Evolutionary conservation across 257 asterid genomes (phyloP).

Genomic region (Eustoma russellianum): DNA sequence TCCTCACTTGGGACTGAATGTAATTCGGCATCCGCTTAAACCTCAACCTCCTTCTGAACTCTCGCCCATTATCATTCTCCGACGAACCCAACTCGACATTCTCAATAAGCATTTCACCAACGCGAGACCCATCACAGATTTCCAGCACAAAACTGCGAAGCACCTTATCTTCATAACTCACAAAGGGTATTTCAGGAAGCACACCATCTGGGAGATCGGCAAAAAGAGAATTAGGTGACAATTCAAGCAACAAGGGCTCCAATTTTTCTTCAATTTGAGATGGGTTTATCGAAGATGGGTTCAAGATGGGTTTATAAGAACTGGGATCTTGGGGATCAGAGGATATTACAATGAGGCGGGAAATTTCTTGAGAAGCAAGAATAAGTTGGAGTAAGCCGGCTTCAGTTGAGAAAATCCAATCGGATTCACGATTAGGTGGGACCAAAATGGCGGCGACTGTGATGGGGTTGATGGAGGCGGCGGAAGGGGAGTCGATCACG

Average conservation of each 20-base stretch:
- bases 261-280: constrained; percentile 20
- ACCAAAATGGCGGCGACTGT: constrained; percentile 57
- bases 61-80: constrained; percentile 21
- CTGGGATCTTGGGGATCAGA: constrained; percentile 20
- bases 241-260: constrained; percentile 39
- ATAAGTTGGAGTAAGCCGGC: constrained; percentile 86
- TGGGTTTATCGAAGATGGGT: constrained; percentile 5
- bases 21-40: constrained; percentile 86
- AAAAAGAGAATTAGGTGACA: constrained; percentile 54
- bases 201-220: constrained; percentile 12
- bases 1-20: constrained; percentile 62
- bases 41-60: constrained; percentile 82
- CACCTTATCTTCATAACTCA: constrained; percentile 67
- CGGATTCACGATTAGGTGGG: constrained; percentile 69
- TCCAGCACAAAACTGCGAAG: constrained; percentile 40
- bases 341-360: constrained; percentile 65
- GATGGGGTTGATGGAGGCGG: constrained; percentile 13
- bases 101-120: constrained; percentile 68
- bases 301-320: constrained; percentile 17
- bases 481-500: constrained; percentile 59
- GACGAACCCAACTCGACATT: constrained; percentile 47
- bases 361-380: constrained; percentile 41
- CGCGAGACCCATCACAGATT: constrained; percentile 46
- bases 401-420: constrained; percentile 77
- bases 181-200: constrained; percentile 39